Conservation (phyloP, 2,329 filamentous ascomycete genomes). For the Aspergillus neotritici region DNA sequence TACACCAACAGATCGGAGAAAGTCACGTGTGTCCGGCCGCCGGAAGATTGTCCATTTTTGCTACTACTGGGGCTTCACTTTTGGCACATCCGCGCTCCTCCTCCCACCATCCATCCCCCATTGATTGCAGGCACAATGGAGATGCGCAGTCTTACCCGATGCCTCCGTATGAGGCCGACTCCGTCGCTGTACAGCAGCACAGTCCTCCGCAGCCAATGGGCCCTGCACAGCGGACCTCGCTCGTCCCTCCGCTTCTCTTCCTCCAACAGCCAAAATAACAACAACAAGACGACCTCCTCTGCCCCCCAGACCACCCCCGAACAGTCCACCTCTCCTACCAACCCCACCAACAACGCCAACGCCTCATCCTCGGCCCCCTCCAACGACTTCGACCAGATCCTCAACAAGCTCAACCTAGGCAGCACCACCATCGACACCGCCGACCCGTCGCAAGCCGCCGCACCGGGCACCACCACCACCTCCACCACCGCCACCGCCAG, state of each 20-base stretch:
- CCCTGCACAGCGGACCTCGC: conserved; percentile 11
- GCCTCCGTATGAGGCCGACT: conserved; percentile 29
- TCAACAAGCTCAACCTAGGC: conserved; percentile 28
- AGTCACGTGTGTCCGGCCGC: too few species aligned
- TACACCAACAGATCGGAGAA: too few species aligned
- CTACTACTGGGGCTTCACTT: too few species aligned
- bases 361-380: neutral
- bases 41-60: too few species aligned
- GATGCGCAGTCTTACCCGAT: conserved; percentile 25
- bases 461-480: neutral
- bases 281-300: neutral
- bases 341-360: conserved; percentile 2
- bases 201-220: conserved; percentile 11
- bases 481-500: neutral
- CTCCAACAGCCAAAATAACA: conserved; percentile 10
- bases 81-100: too few species aligned
- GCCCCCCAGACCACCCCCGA: conserved; percentile 5
- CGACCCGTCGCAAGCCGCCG: neutral
- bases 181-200: conserved; percentile 21
- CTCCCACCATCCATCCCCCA: neutral
- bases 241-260: conserved; percentile 19
- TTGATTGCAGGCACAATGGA: conserved; percentile 22
- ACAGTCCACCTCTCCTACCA: conserved; percentile 5
- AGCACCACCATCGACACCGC: conserved; percentile 1
- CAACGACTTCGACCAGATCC: conserved; percentile 28